phyloP scores from a whole-genome alignment of 148 eudicot species.

The Chenopodium album region DNA sequence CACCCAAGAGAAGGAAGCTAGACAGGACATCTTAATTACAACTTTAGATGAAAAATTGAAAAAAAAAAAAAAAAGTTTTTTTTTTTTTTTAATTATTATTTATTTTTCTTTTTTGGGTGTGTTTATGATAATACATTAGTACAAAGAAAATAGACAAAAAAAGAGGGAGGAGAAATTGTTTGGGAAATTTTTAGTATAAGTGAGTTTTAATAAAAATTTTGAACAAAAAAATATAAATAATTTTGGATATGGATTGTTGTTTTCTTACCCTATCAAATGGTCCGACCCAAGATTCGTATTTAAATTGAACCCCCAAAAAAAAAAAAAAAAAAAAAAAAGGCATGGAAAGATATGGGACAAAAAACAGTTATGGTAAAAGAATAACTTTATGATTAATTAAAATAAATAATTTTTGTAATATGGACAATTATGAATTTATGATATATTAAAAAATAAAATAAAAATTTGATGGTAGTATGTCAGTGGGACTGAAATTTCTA shows the following conservation, averaged over 20 bases:
- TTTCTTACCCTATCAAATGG: neutral
- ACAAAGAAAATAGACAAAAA: constrained; percentile 16
- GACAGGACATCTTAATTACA: constrained; percentile 30
- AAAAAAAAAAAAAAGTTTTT: neutral
- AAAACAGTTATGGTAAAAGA: constrained; percentile 14
- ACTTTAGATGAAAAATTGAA: neutral
- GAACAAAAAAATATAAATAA: no score
- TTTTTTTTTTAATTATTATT: neutral
- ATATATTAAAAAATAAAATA: neutral
- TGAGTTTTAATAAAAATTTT: constrained; percentile 9
- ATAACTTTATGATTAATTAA: neutral
- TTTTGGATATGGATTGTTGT: no score
- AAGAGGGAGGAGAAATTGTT: neutral
- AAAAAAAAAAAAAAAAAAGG: no score
- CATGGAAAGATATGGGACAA: constrained; percentile 13
- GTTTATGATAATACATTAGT: constrained; percentile 22
- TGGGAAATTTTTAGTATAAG: constrained; percentile 12
- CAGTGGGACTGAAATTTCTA: constrained; percentile 25
- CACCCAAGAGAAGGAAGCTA: constrained; percentile 64
- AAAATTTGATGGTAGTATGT: neutral
- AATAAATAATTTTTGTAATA: neutral
- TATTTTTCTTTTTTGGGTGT: constrained; percentile 17
- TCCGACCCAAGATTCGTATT: no score
- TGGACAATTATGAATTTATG: neutral
- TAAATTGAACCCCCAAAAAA: no score